These are phyloP conservation scores for Bromus sterilis DNA, from an alignment of 176 grass and related monocot genomes.

Conservation along the genomic window DNA sequence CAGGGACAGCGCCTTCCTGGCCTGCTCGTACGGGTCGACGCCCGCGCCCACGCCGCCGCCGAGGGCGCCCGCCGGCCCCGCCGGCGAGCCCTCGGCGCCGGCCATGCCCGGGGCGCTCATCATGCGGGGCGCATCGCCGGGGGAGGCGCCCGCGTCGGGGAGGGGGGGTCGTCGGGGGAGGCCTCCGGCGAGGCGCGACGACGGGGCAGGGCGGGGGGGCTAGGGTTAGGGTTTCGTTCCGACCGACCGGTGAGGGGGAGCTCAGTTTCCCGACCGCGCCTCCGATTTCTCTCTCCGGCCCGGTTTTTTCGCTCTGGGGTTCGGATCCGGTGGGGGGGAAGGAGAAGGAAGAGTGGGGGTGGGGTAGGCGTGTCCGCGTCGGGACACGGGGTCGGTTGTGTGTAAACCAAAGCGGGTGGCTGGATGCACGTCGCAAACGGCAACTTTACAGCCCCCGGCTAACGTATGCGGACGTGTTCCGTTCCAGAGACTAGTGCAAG, in stretches of 20 bases:
- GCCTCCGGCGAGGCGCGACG: neutral
- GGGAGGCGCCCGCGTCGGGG: neutral
- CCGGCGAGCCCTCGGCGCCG: constrained; percentile 34
- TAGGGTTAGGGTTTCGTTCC: constrained; percentile 96
- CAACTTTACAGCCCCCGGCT: neutral
- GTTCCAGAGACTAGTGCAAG: neutral
- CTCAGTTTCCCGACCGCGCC: constrained; percentile 13
- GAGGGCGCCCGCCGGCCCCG: constrained; percentile 23
- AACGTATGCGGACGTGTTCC: neutral
- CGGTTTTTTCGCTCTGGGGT: constrained; percentile 51
- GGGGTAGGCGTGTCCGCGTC: neutral
- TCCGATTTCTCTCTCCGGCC: constrained; percentile 34
- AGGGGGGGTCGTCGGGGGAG: constrained; percentile 20
- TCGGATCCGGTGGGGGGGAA: constrained; percentile 59
- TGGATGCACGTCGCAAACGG: neutral
- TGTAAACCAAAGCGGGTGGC: neutral
- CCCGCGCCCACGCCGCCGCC: neutral
- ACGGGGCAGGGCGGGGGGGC: neutral
- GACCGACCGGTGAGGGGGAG: constrained; percentile 2
- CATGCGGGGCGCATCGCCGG: constrained; percentile 29
- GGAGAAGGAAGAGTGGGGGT: neutral
- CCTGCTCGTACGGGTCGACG: constrained; percentile 59
- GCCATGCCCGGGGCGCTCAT: constrained; percentile 50
- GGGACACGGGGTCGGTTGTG: neutral
- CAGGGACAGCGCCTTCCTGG: constrained; percentile 60